Conservation (phyloP, 176 grass and related monocot species). For the Raddia guianensis region DNA sequence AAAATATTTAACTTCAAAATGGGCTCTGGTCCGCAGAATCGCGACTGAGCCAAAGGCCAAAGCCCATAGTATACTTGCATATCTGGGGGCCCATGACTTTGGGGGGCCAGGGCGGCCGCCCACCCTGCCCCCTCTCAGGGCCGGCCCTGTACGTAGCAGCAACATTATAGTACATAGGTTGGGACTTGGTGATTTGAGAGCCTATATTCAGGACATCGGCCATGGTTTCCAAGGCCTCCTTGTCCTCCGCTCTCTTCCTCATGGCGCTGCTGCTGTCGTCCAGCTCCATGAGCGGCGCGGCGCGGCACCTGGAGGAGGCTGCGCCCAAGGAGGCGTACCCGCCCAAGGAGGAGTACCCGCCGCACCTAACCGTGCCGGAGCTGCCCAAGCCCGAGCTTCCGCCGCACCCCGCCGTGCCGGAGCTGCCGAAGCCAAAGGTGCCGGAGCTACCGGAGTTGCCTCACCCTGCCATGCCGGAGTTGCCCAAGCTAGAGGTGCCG, state of each 20-base stretch:
- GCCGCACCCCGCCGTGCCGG: not conserved
- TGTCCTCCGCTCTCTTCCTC: not conserved
- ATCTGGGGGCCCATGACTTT: too few relatives aligned
- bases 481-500: not conserved
- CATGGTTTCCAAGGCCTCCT: not conserved
- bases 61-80: too few relatives aligned
- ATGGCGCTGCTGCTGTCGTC: not conserved
- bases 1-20: too few relatives aligned
- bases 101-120: too few relatives aligned
- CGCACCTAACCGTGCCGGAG: not conserved
- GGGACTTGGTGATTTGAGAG: too few relatives aligned
- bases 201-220: not conserved
- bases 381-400: not conserved
- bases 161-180: too few relatives aligned
- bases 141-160: too few relatives aligned
- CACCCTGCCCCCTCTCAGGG: too few relatives aligned
- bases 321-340: not conserved
- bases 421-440: not conserved
- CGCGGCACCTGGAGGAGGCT: not conserved
- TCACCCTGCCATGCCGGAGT: not conserved
- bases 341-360: not conserved
- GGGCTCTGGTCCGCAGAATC: too few relatives aligned
- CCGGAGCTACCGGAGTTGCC: slow-evolving; percentile 4
- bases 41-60: too few relatives aligned
- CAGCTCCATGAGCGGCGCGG: not conserved